Base-by-base conservation (phyloP, 176 grass and related monocot genomes). In the Guadua angustifolia region DNA sequence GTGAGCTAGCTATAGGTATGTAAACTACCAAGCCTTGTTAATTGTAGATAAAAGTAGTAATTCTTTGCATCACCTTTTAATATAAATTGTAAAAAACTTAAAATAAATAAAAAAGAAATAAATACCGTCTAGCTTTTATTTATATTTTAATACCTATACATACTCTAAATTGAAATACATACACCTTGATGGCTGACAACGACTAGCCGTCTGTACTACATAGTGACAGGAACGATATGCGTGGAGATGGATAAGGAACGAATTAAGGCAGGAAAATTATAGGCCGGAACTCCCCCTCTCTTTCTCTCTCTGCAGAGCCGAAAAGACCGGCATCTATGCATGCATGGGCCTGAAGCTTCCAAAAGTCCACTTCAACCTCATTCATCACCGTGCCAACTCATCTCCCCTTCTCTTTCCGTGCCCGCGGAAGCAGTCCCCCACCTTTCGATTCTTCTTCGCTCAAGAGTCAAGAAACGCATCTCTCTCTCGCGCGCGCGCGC, bases 381-480 rank as follows among this genome's bases (percentile, higher is more conserved):
- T 77, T 80, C 82, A 81, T 77, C 43, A 56, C 77, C 49, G 78
- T 40, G 47, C 87, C 87, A 89, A 51, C 77, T 75, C 87, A 81
- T n/a, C 50, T 10, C 7, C 18, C 1, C 1, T 35, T 2, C 59
- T 79, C 76, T 75, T 85, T 80, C 77, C 62, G 77, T 81, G 87
- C 82, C 87, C 73, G 76, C 79, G 10, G 69, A 6, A 60, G 7
- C 11, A 1, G 15, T n/a, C 12, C 4, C 29, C 24, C 49, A 0
- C 71, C 53, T 14, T 18, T 59, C 10, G 44, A 66, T 63, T 51
- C 78, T 29, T 25, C 55, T 40, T 13, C 25, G 17, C 62, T 7
- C 18, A 66, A 79, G 26, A 36, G 68, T 7, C 18, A 66, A 79
- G 26, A 36, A 80, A 80, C 18, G 78, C 62, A 68, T 77, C 82